Evolutionary conservation across 495 filamentous ascomycete genomes (phyloP).

Genomic region (Thermothielavioides terrestris): DNA sequence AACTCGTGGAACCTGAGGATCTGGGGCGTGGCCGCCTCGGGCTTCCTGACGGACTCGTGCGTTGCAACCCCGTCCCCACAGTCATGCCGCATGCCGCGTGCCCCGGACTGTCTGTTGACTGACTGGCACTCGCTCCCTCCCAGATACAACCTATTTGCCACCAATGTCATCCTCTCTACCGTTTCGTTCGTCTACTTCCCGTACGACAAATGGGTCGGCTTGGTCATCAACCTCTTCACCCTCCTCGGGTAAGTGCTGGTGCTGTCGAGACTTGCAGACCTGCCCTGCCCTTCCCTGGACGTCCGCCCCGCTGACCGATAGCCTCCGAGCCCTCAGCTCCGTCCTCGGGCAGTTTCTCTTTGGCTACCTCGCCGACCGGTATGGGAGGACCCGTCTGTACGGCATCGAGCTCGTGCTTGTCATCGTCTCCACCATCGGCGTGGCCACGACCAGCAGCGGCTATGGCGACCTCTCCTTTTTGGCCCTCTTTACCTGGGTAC

Average conservation of each 20-base stretch:
- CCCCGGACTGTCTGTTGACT: constrained; percentile 2
- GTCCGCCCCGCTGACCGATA: not conserved
- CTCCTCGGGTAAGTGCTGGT: constrained; percentile 52
- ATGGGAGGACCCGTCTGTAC: constrained; percentile 70
- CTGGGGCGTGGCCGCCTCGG: constrained; percentile 52
- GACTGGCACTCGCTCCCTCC: not conserved
- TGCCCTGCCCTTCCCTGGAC: too few species aligned
- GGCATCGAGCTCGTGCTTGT: constrained; percentile 73
- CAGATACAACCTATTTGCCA: constrained; percentile 52
- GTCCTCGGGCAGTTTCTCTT: constrained; percentile 62
- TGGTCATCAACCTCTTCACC: constrained; percentile 52
- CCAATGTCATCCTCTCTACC: constrained; percentile 55
- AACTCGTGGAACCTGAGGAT: constrained; percentile 35
- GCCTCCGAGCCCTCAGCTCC: constrained; percentile 10
- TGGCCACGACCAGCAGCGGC: constrained; percentile 52
- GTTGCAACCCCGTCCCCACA: constrained; percentile 8
- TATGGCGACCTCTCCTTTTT: constrained; percentile 34
- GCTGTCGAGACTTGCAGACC: too few species aligned
- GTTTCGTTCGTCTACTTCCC: constrained; percentile 56
- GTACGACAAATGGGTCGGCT: constrained; percentile 21
- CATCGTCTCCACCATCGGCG: constrained; percentile 63
- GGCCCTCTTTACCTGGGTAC: constrained; percentile 28
- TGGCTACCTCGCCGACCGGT: constrained; percentile 63
- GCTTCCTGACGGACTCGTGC: constrained; percentile 62
- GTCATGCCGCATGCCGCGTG: too few species aligned